Conservation (phyloP, 805 yeast genomes). For the Lipomyces sp. region DNA sequence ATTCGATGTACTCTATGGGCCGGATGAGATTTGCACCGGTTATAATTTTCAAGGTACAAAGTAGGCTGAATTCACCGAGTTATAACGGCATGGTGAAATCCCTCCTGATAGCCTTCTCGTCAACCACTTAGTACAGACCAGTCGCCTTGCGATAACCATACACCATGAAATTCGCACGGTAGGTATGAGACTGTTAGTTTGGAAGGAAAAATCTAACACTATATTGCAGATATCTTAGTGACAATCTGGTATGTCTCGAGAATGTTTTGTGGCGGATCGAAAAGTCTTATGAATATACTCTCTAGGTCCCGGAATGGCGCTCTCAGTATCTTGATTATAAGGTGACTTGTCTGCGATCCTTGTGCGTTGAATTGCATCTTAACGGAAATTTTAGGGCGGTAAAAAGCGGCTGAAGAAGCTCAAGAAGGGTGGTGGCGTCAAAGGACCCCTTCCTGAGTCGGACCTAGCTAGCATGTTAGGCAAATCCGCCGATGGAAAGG, state of each 20-base stretch:
- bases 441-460: not conserved
- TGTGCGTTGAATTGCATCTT: not conserved
- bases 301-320: constrained; percentile 52
- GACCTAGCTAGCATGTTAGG: not conserved
- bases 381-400: constrained; percentile 47
- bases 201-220: not conserved
- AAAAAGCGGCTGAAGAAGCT: constrained; percentile 57
- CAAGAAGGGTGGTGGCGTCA: constrained; percentile 24
- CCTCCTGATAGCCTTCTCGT: not conserved
- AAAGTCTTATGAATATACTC: not conserved
- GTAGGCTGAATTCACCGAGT: not conserved
- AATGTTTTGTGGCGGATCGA: not conserved
- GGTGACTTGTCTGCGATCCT: constrained; percentile 25
- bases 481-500: not conserved
- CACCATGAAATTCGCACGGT: constrained; percentile 43
- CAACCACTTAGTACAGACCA: not conserved
- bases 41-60: not conserved
- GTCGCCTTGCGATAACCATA: not conserved
- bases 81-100: too few relatives aligned
- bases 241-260: constrained; percentile 39
- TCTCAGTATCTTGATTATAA: constrained; percentile 51
- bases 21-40: not conserved
- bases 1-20: not conserved
- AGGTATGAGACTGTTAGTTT: constrained; percentile 16
- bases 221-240: constrained; percentile 40